phyloP scores from a whole-genome alignment of 2,329 filamentous ascomycete species.

The Mollisia scopiformis region DNA sequence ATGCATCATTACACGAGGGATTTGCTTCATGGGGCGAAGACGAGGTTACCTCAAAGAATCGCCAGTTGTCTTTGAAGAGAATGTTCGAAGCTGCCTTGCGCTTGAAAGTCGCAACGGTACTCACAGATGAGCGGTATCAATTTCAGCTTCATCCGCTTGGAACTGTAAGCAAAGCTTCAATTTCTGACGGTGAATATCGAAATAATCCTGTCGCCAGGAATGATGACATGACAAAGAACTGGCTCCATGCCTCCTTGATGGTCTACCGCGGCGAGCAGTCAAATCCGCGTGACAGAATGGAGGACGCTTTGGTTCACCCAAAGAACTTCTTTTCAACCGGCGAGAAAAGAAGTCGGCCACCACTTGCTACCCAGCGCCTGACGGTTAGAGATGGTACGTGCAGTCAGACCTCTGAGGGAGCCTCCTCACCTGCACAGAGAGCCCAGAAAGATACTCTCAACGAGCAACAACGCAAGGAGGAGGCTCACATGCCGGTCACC shows the following conservation, averaged over 20 bases:
- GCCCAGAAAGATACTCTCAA: too few species aligned
- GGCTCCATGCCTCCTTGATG: background rate
- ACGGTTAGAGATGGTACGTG: too few species aligned
- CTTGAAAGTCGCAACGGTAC: background rate
- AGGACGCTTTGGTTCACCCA: background rate
- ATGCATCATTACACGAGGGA: background rate
- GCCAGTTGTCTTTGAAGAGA: background rate
- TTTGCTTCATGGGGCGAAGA: background rate
- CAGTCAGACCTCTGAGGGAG: too few species aligned
- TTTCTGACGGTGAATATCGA: too few species aligned
- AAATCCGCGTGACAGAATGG: background rate
- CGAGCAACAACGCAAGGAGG: too few species aligned
- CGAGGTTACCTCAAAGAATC: background rate
- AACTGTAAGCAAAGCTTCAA: background rate
- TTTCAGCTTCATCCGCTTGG: background rate
- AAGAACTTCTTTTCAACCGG: background rate
- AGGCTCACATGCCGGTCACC: too few species aligned
- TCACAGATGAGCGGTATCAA: background rate
- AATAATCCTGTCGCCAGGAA: background rate
- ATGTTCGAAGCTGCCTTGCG: background rate
- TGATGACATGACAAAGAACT: background rate
- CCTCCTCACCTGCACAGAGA: too few species aligned
- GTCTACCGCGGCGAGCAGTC: background rate
- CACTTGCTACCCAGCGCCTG: background rate
- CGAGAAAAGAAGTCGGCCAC: background rate